Conservation (phyloP, 768 basidiomycete genomes). For the Podaxis carcinomalis region DNA sequence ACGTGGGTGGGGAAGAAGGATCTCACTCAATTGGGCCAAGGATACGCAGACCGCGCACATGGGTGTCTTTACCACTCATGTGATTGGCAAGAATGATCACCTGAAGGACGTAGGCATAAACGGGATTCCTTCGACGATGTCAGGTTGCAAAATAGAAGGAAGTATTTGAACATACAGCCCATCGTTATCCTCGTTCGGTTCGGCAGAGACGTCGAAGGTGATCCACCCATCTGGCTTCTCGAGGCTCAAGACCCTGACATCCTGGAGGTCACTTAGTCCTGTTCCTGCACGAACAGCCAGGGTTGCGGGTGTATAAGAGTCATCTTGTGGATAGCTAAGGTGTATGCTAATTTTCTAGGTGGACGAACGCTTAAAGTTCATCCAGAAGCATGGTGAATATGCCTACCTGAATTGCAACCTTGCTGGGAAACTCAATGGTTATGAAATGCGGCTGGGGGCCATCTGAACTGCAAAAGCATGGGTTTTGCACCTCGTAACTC, state of each 20-base stretch:
- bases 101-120: conserved; percentile 87
- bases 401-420: conserved; percentile 80
- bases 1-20: background rate
- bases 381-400: background rate
- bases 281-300: conserved; percentile 91
- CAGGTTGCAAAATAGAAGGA: background rate
- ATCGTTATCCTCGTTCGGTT: conserved; percentile 73
- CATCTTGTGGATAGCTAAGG: conserved; percentile 79
- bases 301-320: conserved; percentile 95
- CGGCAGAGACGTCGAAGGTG: conserved; percentile 78
- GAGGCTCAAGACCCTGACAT: conserved; percentile 79
- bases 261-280: conserved; percentile 86
- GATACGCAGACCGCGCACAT: conserved; percentile 88
- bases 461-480: conserved; percentile 56
- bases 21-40: conserved; percentile 78
- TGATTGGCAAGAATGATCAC: conserved; percentile 90
- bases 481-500: background rate
- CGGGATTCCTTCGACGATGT: conserved; percentile 59
- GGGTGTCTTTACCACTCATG: conserved; percentile 98
- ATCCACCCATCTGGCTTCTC: conserved; percentile 96
- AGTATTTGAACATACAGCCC: conserved; percentile 56
- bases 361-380: background rate
- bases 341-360: conserved; percentile 81
- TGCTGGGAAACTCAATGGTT: conserved; percentile 88
- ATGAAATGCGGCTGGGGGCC: conserved; percentile 97